These are phyloP conservation scores for Oryza meyeriana DNA, from an alignment of 176 grass and related monocot genomes.

Conservation along the genomic window DNA sequence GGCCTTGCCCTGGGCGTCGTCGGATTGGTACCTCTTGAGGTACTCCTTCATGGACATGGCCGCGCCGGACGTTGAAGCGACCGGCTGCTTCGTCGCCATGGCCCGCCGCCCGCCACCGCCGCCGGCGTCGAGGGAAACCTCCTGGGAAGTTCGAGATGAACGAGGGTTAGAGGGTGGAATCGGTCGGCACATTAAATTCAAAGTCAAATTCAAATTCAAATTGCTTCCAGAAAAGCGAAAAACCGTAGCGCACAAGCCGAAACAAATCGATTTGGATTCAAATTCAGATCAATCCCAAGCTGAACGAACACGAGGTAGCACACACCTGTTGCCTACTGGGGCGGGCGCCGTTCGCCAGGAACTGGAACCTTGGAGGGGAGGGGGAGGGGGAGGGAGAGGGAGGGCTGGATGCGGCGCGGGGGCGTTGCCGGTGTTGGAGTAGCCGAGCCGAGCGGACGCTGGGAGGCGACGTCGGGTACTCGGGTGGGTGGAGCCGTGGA, in stretches of 20 bases:
- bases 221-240: background rate
- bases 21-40: constrained; percentile 75
- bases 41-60: constrained; percentile 81
- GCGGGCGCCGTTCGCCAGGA: too few species aligned
- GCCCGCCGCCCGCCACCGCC: background rate
- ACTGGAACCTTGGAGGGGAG: background rate
- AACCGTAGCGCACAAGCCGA: background rate
- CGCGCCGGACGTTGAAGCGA: constrained; percentile 20
- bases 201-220: background rate
- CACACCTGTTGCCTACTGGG: background rate
- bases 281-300: background rate
- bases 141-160: background rate
- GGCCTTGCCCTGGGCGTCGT: constrained; percentile 47
- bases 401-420: too few species aligned
- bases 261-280: background rate
- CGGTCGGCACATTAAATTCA: background rate
- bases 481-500: background rate
- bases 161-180: background rate
- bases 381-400: too few species aligned
- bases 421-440: too few species aligned
- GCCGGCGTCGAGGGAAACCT: background rate
- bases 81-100: constrained; percentile 44
- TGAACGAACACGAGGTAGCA: background rate
- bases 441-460: too few species aligned
- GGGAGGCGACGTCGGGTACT: too few species aligned